Percentiles rank a stretch among this genome's conserved stretches.
Evolutionary conservation across 768 basidiomycete genomes (phyloP).

Genomic region (Podaxis sp.): DNA sequence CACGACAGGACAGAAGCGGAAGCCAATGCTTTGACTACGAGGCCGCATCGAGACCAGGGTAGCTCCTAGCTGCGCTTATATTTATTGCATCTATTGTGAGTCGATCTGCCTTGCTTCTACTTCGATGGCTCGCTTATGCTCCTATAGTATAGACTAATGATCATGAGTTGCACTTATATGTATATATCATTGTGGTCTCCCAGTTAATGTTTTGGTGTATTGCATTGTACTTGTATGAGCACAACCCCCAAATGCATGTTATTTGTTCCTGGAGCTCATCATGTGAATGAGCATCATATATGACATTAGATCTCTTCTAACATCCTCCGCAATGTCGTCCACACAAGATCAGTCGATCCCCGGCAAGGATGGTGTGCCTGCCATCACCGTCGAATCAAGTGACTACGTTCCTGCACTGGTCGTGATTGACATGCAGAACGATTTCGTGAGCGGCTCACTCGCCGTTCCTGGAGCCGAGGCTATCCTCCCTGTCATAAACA

Average conservation of each 20-base stretch:
- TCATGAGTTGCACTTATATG: not conserved
- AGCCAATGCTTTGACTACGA: not conserved
- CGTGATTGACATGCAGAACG: slow-evolving; percentile 79
- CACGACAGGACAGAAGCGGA: not conserved
- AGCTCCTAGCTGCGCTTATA: not conserved
- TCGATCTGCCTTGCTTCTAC: not conserved
- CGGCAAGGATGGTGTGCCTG: not conserved
- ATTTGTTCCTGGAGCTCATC: not conserved
- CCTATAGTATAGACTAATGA: not conserved
- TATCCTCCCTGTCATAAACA: slow-evolving; percentile 53
- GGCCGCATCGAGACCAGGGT: not conserved
- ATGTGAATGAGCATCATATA: not conserved
- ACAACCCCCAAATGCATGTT: not conserved
- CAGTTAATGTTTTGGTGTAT: not conserved
- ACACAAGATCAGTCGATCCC: not conserved
- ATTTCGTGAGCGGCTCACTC: slow-evolving; percentile 74
- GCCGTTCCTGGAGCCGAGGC: slow-evolving; percentile 59
- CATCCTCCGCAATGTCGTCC: not conserved
- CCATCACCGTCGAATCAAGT: slow-evolving; percentile 10
- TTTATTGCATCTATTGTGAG: not conserved
- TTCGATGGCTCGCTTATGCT: not conserved
- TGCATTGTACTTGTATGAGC: not conserved
- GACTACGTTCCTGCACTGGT: slow-evolving; percentile 49
- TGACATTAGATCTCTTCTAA: not conserved
- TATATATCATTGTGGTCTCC: not conserved